Evolutionary conservation across 306 rosid species (phyloP).

Genomic region (Lathyrus oleraceus): DNA sequence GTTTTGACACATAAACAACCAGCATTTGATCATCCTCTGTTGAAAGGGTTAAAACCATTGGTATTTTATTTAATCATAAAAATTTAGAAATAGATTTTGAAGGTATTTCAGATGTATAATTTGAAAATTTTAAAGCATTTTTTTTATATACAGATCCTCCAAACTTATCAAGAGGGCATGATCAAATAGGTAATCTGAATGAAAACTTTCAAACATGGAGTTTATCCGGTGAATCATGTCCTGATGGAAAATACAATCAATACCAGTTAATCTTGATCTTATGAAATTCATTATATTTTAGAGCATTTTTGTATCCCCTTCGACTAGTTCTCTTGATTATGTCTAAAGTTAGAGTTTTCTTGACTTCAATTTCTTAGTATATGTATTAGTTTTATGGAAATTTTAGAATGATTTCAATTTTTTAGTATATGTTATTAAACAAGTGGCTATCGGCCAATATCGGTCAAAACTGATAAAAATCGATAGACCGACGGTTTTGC

Average conservation of each 20-base stretch:
- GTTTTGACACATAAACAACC: slow-evolving; percentile 59
- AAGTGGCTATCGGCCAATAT: no score
- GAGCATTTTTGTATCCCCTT: no score
- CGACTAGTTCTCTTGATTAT: no score
- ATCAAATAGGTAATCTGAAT: not conserved
- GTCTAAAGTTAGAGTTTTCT: no score
- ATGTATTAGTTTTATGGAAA: no score
- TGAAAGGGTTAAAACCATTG: slow-evolving; percentile 56
- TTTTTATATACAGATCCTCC: not conserved
- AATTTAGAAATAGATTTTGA: not conserved
- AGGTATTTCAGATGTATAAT: not conserved
- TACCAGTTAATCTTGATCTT: not conserved
- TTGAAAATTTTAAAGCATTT: not conserved
- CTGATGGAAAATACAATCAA: not conserved
- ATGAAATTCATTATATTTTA: no score
- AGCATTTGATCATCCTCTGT: not conserved
- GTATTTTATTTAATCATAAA: slow-evolving; percentile 35
- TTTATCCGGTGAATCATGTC: not conserved
- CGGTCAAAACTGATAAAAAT: no score
- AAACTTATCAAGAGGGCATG: not conserved
- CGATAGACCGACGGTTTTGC: no score
- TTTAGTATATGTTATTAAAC: no score
- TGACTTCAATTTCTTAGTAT: no score
- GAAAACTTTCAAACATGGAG: not conserved
- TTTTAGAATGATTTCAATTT: no score